Evolutionary conservation across 2,329 filamentous ascomycete genomes (phyloP), one percentile per base, ranked within the genome.

Genomic region (Phyllosticta ampelicida): DNA sequence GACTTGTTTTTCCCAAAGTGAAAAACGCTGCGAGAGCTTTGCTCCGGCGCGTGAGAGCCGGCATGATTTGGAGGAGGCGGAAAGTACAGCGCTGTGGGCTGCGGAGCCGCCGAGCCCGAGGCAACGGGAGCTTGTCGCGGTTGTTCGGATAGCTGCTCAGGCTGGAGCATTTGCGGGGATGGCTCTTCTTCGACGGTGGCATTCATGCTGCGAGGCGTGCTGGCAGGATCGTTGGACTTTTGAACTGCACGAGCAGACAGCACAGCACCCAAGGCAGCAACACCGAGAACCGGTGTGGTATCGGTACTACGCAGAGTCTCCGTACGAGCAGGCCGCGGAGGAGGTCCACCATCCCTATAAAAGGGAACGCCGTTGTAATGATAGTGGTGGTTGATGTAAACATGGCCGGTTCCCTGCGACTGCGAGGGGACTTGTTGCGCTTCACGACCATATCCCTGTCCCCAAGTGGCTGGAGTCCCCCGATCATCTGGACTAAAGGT

Each of bases 261-360:
- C 5, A 71, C 63, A 18, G 67, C 68, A 9, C 67, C 68, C 36
- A 70, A 64, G 18, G 67, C 65, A 26, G 69, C 67, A 58, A 66
- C 68, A 19, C 63, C 62, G 8, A 71, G 56, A n/a, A 68, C 62
- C 21, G 70, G 70, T 5, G 68, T 66, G 4, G 68, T 62, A 44
- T 70, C 70, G 62, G 58, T 55, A 48, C 57, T 59, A 13, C 29
- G 48, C 19, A 55, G 29, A 11, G 57, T 59, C 21, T 55, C 57
- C 48, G 36, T 44, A 4, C 36, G 36, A 44, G 36, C 36, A n/a
- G 36, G 36, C 16, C 57, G 30, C n/a, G 20, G 51, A 20, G 36
- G 51, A 28, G 29, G 19, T 19, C 50, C 56, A 5, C 48, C 52
- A 52, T 59, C 51, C 56, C 52, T 48, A 54, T 59, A 29, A 18